Evolutionary conservation across 1,284 basidiomycete species (phyloP).

Genomic region (Apiotrichum mycotoxinovorans): DNA sequence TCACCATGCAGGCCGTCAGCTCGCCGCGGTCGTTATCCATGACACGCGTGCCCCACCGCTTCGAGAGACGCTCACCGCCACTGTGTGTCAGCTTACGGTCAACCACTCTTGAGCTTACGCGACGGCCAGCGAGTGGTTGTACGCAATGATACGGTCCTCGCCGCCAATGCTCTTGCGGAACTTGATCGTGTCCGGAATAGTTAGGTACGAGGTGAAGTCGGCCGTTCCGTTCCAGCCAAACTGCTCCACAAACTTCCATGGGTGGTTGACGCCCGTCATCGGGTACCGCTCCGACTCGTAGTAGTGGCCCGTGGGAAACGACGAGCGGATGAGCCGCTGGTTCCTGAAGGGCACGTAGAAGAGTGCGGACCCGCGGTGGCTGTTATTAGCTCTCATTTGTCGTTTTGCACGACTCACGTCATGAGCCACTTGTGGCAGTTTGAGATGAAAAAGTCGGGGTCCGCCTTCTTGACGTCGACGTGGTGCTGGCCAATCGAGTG

Average conservation of each 20-base stretch:
- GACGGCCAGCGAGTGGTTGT: constrained; percentile 70
- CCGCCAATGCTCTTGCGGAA: constrained; percentile 80
- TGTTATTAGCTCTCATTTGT: constrained; percentile 39
- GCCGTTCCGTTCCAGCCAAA: constrained; percentile 38
- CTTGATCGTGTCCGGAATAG: constrained; percentile 58
- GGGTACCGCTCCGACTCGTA: constrained; percentile 56
- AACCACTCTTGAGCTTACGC: constrained; percentile 33
- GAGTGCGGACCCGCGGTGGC: constrained; percentile 67
- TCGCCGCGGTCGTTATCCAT: constrained; percentile 62
- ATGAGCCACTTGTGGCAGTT: constrained; percentile 82
- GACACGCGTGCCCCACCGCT: constrained; percentile 63
- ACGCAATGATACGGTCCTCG: constrained; percentile 70
- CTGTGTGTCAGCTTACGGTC: constrained; percentile 11
- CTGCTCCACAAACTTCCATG: constrained; percentile 54
- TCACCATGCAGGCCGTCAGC: constrained; percentile 69
- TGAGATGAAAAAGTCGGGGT: constrained; percentile 78
- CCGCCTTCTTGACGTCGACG: constrained; percentile 59
- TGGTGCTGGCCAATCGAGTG: constrained; percentile 66
- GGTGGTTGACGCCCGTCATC: constrained; percentile 23
- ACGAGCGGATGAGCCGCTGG: constrained; percentile 68
- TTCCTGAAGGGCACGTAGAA: constrained; percentile 76
- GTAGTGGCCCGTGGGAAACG: constrained; percentile 66
- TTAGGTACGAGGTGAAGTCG: constrained; percentile 35
- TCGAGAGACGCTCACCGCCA: constrained; percentile 65
- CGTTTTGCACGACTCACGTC: constrained; percentile 20